Conservation (phyloP, 2,329 filamentous ascomycete species). For the Ophiosphaerella narmari region DNA sequence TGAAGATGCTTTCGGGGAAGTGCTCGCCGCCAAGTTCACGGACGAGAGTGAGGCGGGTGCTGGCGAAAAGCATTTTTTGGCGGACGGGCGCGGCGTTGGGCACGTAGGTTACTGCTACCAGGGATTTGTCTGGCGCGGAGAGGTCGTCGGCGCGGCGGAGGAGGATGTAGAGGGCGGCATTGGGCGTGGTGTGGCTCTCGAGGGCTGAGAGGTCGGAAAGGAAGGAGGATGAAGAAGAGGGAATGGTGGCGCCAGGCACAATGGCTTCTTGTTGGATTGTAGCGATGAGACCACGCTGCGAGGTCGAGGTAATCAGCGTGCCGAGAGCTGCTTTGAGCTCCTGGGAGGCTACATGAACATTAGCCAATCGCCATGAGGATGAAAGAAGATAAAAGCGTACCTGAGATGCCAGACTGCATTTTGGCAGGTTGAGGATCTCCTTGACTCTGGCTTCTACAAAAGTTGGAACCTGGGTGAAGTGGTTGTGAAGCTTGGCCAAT, state of each 20-base stretch:
- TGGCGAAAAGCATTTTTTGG: slow-evolving; percentile 85
- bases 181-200: slow-evolving; percentile 65
- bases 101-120: slow-evolving; percentile 77
- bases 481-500: slow-evolving; percentile 7
- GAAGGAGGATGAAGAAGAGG: slow-evolving; percentile 61
- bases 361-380: slow-evolving; percentile 9
- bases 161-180: slow-evolving; percentile 73
- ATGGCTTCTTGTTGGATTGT: slow-evolving; percentile 72
- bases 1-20: slow-evolving; percentile 77
- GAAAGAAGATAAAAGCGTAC: slow-evolving; percentile 47
- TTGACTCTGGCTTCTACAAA: background rate
- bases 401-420: slow-evolving; percentile 82
- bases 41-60: slow-evolving; percentile 74
- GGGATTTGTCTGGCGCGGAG: slow-evolving; percentile 43
- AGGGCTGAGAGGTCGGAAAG: slow-evolving; percentile 67
- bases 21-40: slow-evolving; percentile 78
- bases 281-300: slow-evolving; percentile 71
- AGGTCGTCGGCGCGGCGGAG: slow-evolving; percentile 67
- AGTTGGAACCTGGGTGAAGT: background rate
- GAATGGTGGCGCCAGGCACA: slow-evolving; percentile 62
- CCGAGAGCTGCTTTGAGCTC: slow-evolving; percentile 78
- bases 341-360: slow-evolving; percentile 62
- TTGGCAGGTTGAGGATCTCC: slow-evolving; percentile 21
- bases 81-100: slow-evolving; percentile 78
- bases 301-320: slow-evolving; percentile 64